Base-by-base conservation (phyloP, 2,329 filamentous ascomycete genomes). In the Lasiodiplodia theobromae region DNA sequence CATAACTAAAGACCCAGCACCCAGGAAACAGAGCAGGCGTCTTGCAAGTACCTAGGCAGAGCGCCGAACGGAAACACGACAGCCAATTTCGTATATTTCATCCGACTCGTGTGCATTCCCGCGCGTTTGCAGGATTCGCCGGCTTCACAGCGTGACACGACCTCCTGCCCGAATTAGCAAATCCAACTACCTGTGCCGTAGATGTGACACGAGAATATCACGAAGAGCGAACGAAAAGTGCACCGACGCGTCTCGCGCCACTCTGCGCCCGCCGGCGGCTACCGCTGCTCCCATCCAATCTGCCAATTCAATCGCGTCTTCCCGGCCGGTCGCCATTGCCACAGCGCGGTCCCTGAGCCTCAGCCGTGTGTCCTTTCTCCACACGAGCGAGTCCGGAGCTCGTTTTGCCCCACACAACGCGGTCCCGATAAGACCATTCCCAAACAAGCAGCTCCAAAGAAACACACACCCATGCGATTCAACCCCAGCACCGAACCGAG, bases 341-440 rank as follows among this genome's bases (percentile, higher is more conserved):
- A 57, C 18, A 21, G 23, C n/a, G 54, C 34, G 54, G 31, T 21
- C 54, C 34, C 54, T 57, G 54, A 38, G 4, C 54, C n/a, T 34
- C 44, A 47, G 7, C 53, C 53, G 18, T 56, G 18, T 56, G 14
- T 54, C 12, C 31, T 11, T 57, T 57, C 34, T 57, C 54, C 34
- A 21, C 54, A 57, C 54, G 21, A n/a, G 58, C 47, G 10, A 56
- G 28, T 16, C n/a, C 53, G 31, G 53, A 23, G 54, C 54, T 37
- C 4, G 12, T 47, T 8, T 47, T 47, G 62, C 37, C 18, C 63
- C 49, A 51, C 64, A 25, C 64, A 18, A 2, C 38, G 11, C 21
- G 12, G 21, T 4, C 34, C 44, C 28, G 60, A 64, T 64, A 64
- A 64, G 60, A 52, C 60, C 60, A 52, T 64, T 51, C 60, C 60